These are phyloP conservation scores for Fusarium pseudocircinatum DNA, from an alignment of 2,329 filamentous ascomycete genomes.

Conservation along the genomic window DNA sequence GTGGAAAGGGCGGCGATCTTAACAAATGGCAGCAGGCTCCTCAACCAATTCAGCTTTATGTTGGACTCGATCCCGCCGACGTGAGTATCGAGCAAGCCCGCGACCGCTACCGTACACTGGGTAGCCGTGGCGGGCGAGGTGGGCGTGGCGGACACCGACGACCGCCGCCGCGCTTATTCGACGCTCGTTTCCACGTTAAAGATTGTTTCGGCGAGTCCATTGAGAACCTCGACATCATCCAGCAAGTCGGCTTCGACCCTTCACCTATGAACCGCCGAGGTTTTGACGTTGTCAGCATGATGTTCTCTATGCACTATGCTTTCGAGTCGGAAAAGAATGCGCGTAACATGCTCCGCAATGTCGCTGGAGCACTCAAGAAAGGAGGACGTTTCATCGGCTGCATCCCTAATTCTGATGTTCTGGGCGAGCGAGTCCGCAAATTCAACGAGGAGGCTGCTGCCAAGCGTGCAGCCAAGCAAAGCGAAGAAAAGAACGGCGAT, in stretches of 20 bases:
- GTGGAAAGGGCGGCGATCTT: constrained; percentile 94
- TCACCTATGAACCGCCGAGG: constrained; percentile 79
- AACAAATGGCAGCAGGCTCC: constrained; percentile 96
- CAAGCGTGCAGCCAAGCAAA: constrained; percentile 47
- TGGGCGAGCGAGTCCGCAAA: constrained; percentile 79
- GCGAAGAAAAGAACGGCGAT: constrained; percentile 25
- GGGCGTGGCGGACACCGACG: constrained; percentile 61
- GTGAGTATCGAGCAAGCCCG: constrained; percentile 90
- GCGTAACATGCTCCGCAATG: constrained; percentile 91
- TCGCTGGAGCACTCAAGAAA: constrained; percentile 89
- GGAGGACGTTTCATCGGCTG: constrained; percentile 94
- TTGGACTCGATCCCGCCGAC: constrained; percentile 92
- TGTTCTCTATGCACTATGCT: constrained; percentile 99
- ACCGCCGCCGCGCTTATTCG: constrained; percentile 71
- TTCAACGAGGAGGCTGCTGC: constrained; percentile 68
- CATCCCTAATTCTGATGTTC: constrained; percentile 95
- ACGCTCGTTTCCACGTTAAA: constrained; percentile 88
- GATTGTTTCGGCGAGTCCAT: constrained; percentile 92
- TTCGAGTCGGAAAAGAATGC: constrained; percentile 94
- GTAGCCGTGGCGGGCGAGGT: constrained; percentile 65
- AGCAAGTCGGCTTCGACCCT: constrained; percentile 86
- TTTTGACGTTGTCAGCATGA: constrained; percentile 97
- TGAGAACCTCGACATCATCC: constrained; percentile 81
- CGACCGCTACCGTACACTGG: constrained; percentile 82
- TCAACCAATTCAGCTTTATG: constrained; percentile 90